Evolutionary conservation across 495 filamentous ascomycete species (phyloP), one percentile per base, ranked within the genome.

Genomic region (Filosporella fistucella): DNA sequence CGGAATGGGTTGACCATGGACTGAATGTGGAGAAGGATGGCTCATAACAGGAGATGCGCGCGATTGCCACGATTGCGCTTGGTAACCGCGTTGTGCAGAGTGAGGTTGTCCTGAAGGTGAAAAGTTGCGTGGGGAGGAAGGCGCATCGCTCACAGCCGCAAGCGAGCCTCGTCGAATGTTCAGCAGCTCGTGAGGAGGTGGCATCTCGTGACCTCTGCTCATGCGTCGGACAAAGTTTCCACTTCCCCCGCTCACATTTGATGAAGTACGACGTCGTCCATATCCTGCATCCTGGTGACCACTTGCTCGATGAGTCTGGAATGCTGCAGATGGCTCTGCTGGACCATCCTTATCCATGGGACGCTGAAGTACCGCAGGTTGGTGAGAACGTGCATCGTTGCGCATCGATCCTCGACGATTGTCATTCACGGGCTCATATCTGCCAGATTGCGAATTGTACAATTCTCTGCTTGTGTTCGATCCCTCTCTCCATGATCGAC

Each of bases 211-310:
- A n/a, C 64, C 66, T 54, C 64, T 67, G 41, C 59, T 62, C 39
- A 69, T 55, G 16, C 70, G 65, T 44, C 72, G 62, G 44, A 74
- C 75, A 58, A 78, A 78, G 37, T 74, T 76, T 34, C 85, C 86
- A 64, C 90, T 96, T 47, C 88, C 89, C 24, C 90, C 91, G 61
- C 91, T 96, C 23, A 95, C 86, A 59, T 90, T 96, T 1, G 91
- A 96, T n/a, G 91, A 96, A 41, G 85, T 84, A 36, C 94, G 83
- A 36, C 89, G 81, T 46, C 90, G 81, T 22, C 75, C 78, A 75
- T 88, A 95, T 8, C 20, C 20, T 4, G 81, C 72, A 12, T 70
- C 77, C 48, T 91, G 86, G 41, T 82, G 82, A 26, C 77, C 77
- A 54, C 75, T 81, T 11, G 76, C 76, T 36, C 89, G 77, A 49